phyloP scores from a whole-genome alignment of 2,329 filamentous ascomycete species.

The Polytolypa hystricis region DNA sequence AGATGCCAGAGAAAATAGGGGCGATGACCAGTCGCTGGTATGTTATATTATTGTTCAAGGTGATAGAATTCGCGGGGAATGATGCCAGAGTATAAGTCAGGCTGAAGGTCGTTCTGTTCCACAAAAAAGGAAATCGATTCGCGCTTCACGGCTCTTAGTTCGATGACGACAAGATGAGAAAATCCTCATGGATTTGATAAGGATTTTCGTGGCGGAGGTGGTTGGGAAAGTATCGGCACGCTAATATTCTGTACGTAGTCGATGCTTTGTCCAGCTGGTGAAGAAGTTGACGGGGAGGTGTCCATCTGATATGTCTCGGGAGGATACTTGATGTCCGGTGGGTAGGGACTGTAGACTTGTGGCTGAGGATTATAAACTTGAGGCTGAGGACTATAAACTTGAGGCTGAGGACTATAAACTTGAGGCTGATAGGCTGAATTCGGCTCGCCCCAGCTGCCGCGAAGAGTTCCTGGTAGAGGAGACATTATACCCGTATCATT shows the following conservation, averaged over 20 bases:
- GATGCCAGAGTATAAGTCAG: no score
- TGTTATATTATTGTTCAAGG: no score
- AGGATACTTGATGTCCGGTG: slow-evolving; percentile 12
- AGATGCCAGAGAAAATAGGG: no score
- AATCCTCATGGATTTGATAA: no score
- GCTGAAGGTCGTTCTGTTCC: no score
- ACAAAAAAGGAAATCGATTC: no score
- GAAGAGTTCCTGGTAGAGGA: slow-evolving; percentile 12
- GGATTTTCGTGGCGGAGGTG: slow-evolving; percentile 3
- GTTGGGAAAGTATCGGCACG: not conserved
- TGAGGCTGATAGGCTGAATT: slow-evolving; percentile 3
- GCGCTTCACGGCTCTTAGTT: no score
- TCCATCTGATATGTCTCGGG: slow-evolving; percentile 11
- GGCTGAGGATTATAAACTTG: no score
- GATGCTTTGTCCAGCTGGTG: slow-evolving; percentile 2
- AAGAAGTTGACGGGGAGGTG: not conserved
- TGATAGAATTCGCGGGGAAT: no score
- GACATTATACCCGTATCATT: slow-evolving; percentile 23
- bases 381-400: slow-evolving; percentile 2
- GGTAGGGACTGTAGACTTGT: no score
- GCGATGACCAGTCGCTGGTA: no score
- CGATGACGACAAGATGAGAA: no score
- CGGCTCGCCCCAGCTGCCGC: slow-evolving; percentile 17
- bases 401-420: slow-evolving; percentile 1
- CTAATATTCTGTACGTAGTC: not conserved